Evolutionary conservation across 2,329 filamentous ascomycete species (phyloP).

Genomic region (Monascus ruber): DNA sequence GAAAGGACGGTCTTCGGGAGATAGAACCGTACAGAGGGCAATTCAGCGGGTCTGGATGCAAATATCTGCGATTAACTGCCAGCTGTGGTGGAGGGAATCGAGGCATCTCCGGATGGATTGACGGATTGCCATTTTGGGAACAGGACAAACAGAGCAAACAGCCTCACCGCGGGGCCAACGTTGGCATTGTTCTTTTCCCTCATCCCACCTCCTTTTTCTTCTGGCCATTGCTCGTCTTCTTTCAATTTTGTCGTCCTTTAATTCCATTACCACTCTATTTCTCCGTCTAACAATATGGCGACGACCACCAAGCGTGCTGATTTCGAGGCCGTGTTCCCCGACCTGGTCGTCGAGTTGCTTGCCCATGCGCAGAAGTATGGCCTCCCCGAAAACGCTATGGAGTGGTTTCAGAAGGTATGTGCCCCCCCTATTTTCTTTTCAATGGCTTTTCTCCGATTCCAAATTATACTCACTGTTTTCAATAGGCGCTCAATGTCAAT

Average conservation of each 20-base stretch:
- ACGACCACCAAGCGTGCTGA: constrained; percentile 59
- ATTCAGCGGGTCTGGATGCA: too few relatives aligned
- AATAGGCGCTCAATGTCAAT: constrained; percentile 71
- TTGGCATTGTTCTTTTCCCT: too few relatives aligned
- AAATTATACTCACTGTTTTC: not conserved
- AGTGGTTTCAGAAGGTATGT: constrained; percentile 75
- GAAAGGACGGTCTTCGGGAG: too few relatives aligned
- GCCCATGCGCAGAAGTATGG: constrained; percentile 72
- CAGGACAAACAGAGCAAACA: constrained; percentile 2
- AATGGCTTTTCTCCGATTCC: not conserved
- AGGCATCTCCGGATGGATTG: not conserved
- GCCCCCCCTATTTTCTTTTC: not conserved
- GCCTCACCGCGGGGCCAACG: not conserved
- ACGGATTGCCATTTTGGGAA: constrained; percentile 9
- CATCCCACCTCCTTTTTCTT: not conserved
- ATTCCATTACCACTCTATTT: not conserved
- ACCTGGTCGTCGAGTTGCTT: constrained; percentile 70
- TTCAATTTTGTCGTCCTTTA: not conserved
- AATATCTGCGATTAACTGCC: too few relatives aligned
- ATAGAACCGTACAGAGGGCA: too few relatives aligned
- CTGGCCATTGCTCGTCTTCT: constrained; percentile 2
- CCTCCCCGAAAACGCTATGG: constrained; percentile 64
- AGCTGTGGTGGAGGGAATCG: too few relatives aligned
- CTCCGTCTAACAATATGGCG: constrained; percentile 41
- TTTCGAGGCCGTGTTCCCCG: constrained; percentile 84